Percentiles rank a stretch among this genome's conserved stretches.
phyloP scores from a whole-genome alignment of 805 yeast species.

The Candida sphagnicola region DNA sequence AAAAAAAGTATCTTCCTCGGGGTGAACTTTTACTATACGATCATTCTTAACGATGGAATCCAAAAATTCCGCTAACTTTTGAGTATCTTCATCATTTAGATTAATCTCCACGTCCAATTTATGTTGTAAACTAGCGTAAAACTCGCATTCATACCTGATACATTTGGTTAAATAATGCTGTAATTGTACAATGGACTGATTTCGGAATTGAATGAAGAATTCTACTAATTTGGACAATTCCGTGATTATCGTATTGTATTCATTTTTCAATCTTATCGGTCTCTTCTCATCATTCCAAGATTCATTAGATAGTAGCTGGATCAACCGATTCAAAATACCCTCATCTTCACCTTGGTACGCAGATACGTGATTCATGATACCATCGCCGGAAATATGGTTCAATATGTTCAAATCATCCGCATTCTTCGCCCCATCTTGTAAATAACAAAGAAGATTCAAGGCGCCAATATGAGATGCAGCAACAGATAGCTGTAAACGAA shows the following conservation, averaged over 20 bases:
- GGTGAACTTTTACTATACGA: not conserved
- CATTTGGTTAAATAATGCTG: conserved; percentile 16
- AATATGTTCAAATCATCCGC: not conserved
- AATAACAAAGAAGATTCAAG: not conserved
- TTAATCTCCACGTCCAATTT: conserved; percentile 14
- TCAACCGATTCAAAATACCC: not conserved
- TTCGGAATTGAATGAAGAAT: conserved; percentile 11
- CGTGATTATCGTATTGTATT: conserved; percentile 13
- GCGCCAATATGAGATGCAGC: not conserved
- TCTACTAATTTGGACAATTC: conserved; percentile 14
- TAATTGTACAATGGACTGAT: conserved; percentile 14
- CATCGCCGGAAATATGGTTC: not conserved
- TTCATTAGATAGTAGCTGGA: not conserved
- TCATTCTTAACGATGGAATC: conserved; percentile 14
- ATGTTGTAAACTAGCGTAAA: conserved; percentile 13
- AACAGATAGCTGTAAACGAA: not conserved
- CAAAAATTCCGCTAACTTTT: conserved; percentile 15
- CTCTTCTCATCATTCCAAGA: conserved; percentile 1
- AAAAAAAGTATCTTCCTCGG: conserved; percentile 17
- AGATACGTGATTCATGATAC: not conserved
- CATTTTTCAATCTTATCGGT: conserved; percentile 14
- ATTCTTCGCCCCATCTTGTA: not conserved
- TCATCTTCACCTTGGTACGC: not conserved
- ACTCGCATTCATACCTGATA: conserved; percentile 14
- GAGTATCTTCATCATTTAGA: conserved; percentile 16